These are phyloP conservation scores for Sedum album DNA, from an alignment of 164 flowering plant genomes.

Conservation along the genomic window DNA sequence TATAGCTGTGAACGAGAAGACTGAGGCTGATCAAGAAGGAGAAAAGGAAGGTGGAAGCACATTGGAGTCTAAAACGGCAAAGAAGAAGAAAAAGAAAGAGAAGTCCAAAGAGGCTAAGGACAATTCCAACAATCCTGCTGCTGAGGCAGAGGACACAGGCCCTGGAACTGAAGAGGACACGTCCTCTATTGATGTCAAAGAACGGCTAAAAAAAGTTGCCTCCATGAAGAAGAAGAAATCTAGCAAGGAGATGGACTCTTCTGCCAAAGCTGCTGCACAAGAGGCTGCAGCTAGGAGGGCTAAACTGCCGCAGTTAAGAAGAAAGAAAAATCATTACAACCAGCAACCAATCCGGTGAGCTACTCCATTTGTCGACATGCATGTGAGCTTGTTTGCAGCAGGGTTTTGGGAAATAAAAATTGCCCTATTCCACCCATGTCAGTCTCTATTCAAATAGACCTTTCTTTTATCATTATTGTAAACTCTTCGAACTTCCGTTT, in stretches of 20 bases:
- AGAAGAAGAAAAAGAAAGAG: constrained; percentile 92
- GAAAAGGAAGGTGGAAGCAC: constrained; percentile 44
- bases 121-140: constrained; percentile 18
- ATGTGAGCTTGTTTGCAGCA: not conserved
- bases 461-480: not conserved
- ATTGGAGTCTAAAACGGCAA: constrained; percentile 58
- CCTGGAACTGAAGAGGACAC: constrained; percentile 23
- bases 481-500: not conserved
- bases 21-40: constrained; percentile 34
- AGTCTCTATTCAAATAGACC: not conserved
- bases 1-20: constrained; percentile 40
- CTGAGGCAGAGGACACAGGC: constrained; percentile 16
- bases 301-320: constrained; percentile 96
- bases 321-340: constrained; percentile 82
- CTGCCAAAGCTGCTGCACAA: constrained; percentile 73
- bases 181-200: constrained; percentile 58
- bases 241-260: constrained; percentile 74
- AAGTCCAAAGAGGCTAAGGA: constrained; percentile 46
- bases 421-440: not conserved
- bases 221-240: constrained; percentile 82
- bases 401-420: not conserved
- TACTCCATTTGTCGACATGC: not conserved
- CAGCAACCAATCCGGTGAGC: constrained; percentile 54
- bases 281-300: constrained; percentile 85
- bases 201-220: constrained; percentile 63